Evolutionary conservation across 345 rosid species (phyloP).

Genomic region (Angophora floribunda): DNA sequence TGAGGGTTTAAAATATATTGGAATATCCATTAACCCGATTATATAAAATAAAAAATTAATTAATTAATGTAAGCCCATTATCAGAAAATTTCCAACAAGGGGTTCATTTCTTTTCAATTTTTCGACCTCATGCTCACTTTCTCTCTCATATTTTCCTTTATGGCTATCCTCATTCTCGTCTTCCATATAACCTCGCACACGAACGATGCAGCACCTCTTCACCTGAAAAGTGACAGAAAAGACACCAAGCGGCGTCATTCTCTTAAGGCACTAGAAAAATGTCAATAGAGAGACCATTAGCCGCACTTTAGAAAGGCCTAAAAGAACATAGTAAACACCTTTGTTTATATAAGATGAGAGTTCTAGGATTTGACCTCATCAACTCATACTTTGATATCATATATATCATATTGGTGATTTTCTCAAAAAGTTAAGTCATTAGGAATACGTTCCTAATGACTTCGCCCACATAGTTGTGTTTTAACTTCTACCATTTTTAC

Average conservation of each 20-base stretch:
- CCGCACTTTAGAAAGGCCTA: background rate
- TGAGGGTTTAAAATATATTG: too few relatives aligned
- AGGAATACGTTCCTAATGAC: background rate
- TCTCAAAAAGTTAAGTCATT: background rate
- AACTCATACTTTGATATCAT: background rate
- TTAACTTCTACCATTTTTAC: background rate
- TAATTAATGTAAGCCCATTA: too few relatives aligned
- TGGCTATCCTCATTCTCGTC: background rate
- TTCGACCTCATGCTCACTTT: background rate
- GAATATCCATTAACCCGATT: too few relatives aligned
- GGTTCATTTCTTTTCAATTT: too few relatives aligned
- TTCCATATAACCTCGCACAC: background rate
- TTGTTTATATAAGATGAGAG: background rate
- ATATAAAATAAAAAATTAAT: too few relatives aligned
- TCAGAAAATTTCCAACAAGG: too few relatives aligned
- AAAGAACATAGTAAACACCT: background rate
- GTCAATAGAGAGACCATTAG: background rate
- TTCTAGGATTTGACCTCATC: background rate
- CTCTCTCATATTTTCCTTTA: too few relatives aligned
- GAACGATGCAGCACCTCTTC: background rate
- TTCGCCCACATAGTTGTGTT: background rate
- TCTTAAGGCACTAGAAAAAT: background rate
- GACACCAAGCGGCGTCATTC: background rate
- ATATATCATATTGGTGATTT: background rate
- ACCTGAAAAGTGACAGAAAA: background rate